Evolutionary conservation across 768 basidiomycete species (phyloP), one percentile per base, ranked within the genome.

Genomic region (Gloeophyllum trabeum): DNA sequence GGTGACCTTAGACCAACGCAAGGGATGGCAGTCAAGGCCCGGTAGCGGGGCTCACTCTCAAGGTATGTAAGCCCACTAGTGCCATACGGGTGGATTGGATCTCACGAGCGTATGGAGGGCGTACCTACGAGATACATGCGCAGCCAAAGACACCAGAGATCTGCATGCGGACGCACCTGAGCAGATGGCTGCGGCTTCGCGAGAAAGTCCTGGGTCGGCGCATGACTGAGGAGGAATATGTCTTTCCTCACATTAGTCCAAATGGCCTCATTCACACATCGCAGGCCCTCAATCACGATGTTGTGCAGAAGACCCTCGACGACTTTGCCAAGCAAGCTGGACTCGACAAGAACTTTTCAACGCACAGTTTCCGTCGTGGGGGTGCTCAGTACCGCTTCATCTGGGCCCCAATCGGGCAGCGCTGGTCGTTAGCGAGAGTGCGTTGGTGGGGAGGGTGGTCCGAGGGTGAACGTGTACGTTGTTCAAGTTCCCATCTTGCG

Each of bases 371-470:
- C 34, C 53, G 59, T 6, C 49, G 60, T 7, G 60, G 62, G 20
- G 65, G 65, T 3, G 56, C 62, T 0, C 63, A 66, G 41, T 66
- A 67, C 46, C 49, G 55, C 0, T 62, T 68, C 40, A 66, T 67
- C 52, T 59, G 49, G 44, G 62, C 64, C 1, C 65, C 60, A 0
- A 13, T 60, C 3, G 55, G 58, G 0, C 40, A 61, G 34, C 48
- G 56, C 3, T 70, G 68, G 66, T n/a, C n/a, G n/a, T n/a, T n/a
- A n/a, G n/a, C n/a, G n/a, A n/a, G n/a, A n/a, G n/a, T n/a, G n/a
- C n/a, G n/a, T n/a, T n/a, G n/a, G n/a, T n/a, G n/a, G n/a, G n/a
- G n/a, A n/a, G n/a, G n/a, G n/a, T n/a, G n/a, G n/a, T n/a, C n/a
- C n/a, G n/a, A n/a, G n/a, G n/a, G n/a, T n/a, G n/a, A n/a, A n/a